Evolutionary conservation across 371 early-diverging fungal species (phyloP), one percentile per base, ranked within the genome.

Genomic region (Dichotomocladium elegans): DNA sequence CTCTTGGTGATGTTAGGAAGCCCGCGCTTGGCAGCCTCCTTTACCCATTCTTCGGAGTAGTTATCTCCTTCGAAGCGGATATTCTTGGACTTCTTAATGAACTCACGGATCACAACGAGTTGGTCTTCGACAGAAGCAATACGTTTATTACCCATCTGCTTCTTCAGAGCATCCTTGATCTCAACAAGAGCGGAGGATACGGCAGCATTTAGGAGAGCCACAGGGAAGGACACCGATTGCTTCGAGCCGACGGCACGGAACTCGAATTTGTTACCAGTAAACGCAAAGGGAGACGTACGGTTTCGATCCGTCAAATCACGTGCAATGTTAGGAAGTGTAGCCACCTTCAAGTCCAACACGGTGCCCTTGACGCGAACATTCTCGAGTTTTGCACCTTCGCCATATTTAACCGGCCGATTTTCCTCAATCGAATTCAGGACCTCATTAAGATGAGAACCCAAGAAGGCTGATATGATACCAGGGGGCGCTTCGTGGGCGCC

Each of bases 251-350:
- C 96, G 54, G 97, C 96, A 77, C 99, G 91, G 94, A 97, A 98
- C 81, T 98, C 99, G 61, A 98, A 96, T 85, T 98, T 98, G 91
- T 98, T 96, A 52, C 97, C 97, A 53, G 97, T 98, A 81, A 97
- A 98, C 51, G 99, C 99, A 60, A 98, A 96, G 27, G 99, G 96
- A 44, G 96, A 96, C 22, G 99, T 98, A 64, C 97, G 91, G 89
- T 98, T 98, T 71, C 99, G 93, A 70, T 98, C 99, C 17, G 98
- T 96, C 71, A 95, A 71, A 70, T 98, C 99, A 74, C 96, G 93
- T 21, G 91, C 68, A 65, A 98, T 94, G 62, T 74, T 75, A 54
- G 99, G 97, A 41, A 98, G 80, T 8, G 88, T 83, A 25, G 94
- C 83, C 28, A 96, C 92, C 88, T 95, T 96, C 60, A 98, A 81